A percentile compares a stretch with the other conserved stretches of the same genome.
These are phyloP conservation scores for Brassica incana DNA, from an alignment of 345 rosid genomes.

Conservation along the genomic window DNA sequence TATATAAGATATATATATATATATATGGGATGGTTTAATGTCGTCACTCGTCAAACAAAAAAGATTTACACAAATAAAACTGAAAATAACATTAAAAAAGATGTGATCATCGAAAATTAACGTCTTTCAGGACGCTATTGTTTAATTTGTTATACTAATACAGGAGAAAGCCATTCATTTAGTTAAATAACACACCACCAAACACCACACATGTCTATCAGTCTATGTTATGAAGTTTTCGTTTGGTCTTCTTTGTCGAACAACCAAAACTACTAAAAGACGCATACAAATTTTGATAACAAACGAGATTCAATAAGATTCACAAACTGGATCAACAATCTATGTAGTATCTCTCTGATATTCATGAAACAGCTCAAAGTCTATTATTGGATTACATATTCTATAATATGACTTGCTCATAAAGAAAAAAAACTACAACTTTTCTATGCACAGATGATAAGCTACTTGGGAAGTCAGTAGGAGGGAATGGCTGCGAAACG, in stretches of 20 bases:
- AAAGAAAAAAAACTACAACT: neutral
- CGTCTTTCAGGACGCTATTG: no score
- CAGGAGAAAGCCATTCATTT: neutral
- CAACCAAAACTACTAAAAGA: no score
- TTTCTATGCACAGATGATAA: slow-evolving; percentile 25
- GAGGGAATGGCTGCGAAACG: slow-evolving; percentile 80
- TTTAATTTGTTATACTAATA: no score
- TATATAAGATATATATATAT: no score
- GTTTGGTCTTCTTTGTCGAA: no score
- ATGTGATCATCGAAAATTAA: no score
- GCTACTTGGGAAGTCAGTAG: slow-evolving; percentile 44
- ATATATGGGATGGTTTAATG: neutral
- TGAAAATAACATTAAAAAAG: no score
- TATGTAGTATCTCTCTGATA: neutral
- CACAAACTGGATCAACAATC: neutral
- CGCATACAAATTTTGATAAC: no score
- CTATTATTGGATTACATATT: neutral
- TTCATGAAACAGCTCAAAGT: slow-evolving; percentile 12
- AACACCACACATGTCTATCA: no score
- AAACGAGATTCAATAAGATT: no score
- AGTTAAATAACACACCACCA: neutral
- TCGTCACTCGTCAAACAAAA: neutral
- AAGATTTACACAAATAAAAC: neutral
- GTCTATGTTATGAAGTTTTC: no score
- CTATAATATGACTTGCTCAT: neutral